phyloP scores from a whole-genome alignment of 2,329 filamentous ascomycete species.

The Colletotrichum coccodes region DNA sequence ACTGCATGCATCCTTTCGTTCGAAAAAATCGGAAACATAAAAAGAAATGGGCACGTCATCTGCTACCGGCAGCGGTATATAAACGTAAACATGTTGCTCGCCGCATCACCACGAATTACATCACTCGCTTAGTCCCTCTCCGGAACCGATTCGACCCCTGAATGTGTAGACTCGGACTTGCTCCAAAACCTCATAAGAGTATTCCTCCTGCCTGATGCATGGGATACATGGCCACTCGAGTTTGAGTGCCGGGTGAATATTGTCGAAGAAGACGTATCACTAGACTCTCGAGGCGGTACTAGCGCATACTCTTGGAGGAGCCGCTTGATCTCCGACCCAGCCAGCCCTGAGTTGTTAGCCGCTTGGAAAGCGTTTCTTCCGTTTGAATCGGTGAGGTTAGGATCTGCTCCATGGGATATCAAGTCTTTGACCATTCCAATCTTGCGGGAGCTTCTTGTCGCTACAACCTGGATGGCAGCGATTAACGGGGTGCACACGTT shows the following conservation, averaged over 20 bases:
- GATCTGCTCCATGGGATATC: conserved; percentile 36
- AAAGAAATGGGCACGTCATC: background rate
- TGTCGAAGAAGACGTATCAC: conserved; percentile 14
- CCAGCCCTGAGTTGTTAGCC: conserved; percentile 25
- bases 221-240: conserved; percentile 8
- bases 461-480: conserved; percentile 39
- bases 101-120: background rate
- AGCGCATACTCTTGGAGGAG: conserved; percentile 17
- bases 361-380: conserved; percentile 28
- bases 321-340: conserved; percentile 27
- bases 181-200: conserved; percentile 15
- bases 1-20: background rate
- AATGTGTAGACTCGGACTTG: conserved; percentile 12
- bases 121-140: background rate
- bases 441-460: conserved; percentile 35
- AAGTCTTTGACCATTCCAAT: conserved; percentile 38
- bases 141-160: conserved; percentile 1
- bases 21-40: background rate
- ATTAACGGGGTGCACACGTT: conserved; percentile 38
- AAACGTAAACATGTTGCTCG: background rate
- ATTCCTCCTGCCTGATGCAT: background rate
- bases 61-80: background rate
- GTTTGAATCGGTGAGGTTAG: conserved; percentile 32
- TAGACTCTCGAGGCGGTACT: background rate
- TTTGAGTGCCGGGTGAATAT: conserved; percentile 15